Percentiles rank a stretch among this genome's conserved stretches.
Evolutionary conservation across 1,139 yeast genomes (phyloP).

Genomic region (Candida sanyaensis): DNA sequence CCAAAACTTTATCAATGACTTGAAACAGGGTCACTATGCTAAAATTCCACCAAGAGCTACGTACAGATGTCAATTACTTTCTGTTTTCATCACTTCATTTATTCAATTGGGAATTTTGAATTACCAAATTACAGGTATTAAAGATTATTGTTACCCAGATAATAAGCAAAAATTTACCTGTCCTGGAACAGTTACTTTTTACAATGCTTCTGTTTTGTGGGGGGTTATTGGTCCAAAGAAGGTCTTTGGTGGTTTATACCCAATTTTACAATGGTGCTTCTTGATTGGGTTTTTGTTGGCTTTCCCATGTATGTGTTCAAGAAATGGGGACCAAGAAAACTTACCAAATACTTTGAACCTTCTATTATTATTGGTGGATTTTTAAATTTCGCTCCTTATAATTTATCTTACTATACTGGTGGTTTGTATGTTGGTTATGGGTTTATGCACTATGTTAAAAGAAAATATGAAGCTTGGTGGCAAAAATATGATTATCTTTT

Average conservation of each 20-base stretch:
- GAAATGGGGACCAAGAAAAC: constrained; percentile 30
- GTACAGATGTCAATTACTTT: constrained; percentile 57
- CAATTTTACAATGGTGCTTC: constrained; percentile 52
- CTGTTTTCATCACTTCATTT: constrained; percentile 42
- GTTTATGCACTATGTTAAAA: constrained; percentile 50
- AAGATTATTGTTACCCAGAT: constrained; percentile 45
- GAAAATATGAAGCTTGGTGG: constrained; percentile 51
- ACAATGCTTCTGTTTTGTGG: constrained; percentile 61
- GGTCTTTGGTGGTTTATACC: constrained; percentile 51
- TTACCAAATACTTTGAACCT: constrained; percentile 41
- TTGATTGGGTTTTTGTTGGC: constrained; percentile 54
- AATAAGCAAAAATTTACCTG: constrained; percentile 51
- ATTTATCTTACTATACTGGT: constrained; percentile 46
- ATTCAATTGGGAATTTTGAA: constrained; percentile 54
- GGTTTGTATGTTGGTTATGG: constrained; percentile 40
- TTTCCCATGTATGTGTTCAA: constrained; percentile 41
- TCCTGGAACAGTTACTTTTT: constrained; percentile 50
- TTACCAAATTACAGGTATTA: constrained; percentile 46
- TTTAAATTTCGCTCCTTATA: constrained; percentile 47
- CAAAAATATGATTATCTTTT: constrained; percentile 57
- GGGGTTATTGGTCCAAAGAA: constrained; percentile 69
- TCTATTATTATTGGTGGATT: constrained; percentile 44
- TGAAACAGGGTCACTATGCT: constrained; percentile 63
- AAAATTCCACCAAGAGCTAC: constrained; percentile 62
- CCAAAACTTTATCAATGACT: constrained; percentile 51